Percentiles rank a stretch among this genome's conserved stretches.
phyloP scores from a whole-genome alignment of 2,329 filamentous ascomycete species.

The Verticillium nonalfalfae region DNA sequence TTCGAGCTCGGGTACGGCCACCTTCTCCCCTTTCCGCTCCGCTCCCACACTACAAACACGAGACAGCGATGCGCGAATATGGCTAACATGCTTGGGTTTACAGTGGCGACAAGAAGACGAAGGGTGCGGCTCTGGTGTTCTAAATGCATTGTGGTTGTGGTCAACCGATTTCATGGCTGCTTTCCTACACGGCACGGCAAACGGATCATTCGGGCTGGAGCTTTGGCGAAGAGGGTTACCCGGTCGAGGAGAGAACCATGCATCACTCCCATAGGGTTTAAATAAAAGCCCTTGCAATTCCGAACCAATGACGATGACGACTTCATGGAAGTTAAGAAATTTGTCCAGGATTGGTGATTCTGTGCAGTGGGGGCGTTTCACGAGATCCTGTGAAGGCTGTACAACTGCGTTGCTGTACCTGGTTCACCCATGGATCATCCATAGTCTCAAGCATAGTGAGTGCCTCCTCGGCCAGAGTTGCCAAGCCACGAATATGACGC shows the following conservation, averaged over 20 bases:
- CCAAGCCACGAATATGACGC: too few relatives aligned
- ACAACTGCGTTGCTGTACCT: too few relatives aligned
- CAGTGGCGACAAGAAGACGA: constrained; percentile 99
- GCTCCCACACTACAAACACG: too few relatives aligned
- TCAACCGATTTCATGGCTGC: constrained; percentile 14
- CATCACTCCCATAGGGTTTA: constrained; percentile 37
- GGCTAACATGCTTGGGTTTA: constrained; percentile 12
- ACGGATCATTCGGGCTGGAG: constrained; percentile 26
- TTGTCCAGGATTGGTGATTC: neutral
- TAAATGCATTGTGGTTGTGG: constrained; percentile 56
- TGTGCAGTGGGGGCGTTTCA: neutral
- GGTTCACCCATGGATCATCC: too few relatives aligned
- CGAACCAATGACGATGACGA: constrained; percentile 6
- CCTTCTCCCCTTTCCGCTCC: neutral
- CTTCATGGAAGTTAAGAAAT: neutral
- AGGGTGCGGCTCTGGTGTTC: constrained; percentile 99
- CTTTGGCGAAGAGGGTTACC: constrained; percentile 41
- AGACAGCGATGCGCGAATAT: neutral
- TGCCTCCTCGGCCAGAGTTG: too few relatives aligned
- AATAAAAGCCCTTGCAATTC: constrained; percentile 23
- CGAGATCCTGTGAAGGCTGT: neutral
- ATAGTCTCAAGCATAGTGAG: too few relatives aligned
- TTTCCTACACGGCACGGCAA: constrained; percentile 13
- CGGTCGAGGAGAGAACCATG: constrained; percentile 25
- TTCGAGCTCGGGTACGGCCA: constrained; percentile 92